Percentiles rank a stretch among this genome's conserved stretches.
These are phyloP conservation scores for Dictyostelium purpureum DNA, from an alignment of 78 protist species.

Conservation along the genomic window DNA sequence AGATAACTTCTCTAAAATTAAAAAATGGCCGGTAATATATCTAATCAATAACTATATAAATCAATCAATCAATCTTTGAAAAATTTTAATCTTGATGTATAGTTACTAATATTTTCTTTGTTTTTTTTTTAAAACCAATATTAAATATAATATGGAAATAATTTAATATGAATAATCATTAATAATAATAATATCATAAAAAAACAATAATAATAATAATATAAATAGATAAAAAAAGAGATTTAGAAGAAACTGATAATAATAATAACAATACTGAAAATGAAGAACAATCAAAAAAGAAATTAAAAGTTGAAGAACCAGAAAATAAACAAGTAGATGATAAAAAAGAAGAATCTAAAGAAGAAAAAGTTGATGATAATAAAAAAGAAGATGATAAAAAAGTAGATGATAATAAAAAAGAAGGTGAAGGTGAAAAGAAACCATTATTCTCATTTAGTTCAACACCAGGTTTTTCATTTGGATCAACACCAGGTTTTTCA, in stretches of 20 bases:
- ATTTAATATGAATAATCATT: background rate
- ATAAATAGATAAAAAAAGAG: slow-evolving; percentile 10
- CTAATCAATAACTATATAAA: background rate
- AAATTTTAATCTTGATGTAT: too few relatives aligned
- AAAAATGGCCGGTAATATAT: background rate
- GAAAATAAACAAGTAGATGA: background rate
- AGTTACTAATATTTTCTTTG: background rate
- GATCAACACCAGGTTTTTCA: background rate
- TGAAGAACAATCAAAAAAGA: background rate
- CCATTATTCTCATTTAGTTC: too few relatives aligned
- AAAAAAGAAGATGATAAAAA: slow-evolving; percentile 1
- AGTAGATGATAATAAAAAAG: background rate
- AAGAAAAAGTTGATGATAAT: background rate
- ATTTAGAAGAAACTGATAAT: slow-evolving; percentile 7
- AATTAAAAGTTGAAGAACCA: background rate
- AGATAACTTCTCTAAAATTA: too few relatives aligned
- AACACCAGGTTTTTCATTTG: background rate
- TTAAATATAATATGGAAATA: background rate
- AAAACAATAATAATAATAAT: background rate
- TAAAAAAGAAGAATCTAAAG: background rate
- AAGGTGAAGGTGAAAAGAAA: background rate
- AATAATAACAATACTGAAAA: background rate
- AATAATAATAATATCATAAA: background rate
- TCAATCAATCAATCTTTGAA: background rate
- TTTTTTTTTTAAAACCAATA: background rate